These are phyloP conservation scores for Venustampulla echinocandica DNA, from an alignment of 495 filamentous ascomycete genomes.

Conservation along the genomic window DNA sequence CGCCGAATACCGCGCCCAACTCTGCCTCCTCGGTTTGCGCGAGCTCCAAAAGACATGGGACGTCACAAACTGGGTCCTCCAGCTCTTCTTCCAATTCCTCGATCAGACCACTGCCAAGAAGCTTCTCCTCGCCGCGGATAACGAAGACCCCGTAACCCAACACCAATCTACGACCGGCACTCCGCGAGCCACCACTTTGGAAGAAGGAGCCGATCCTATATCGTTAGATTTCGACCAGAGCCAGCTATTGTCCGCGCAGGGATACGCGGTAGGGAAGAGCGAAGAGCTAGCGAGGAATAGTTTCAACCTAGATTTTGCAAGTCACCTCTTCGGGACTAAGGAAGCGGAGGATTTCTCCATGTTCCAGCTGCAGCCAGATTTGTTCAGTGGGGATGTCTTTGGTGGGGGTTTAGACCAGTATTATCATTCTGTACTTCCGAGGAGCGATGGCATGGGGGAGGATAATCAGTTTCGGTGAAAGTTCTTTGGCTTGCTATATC, in stretches of 20 bases:
- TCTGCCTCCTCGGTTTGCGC: slow-evolving; percentile 37
- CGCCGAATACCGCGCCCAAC: slow-evolving; percentile 38
- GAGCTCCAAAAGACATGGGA: slow-evolving; percentile 42
- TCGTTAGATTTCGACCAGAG: too few relatives aligned
- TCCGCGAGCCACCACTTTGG: too few relatives aligned
- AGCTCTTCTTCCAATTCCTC: slow-evolving; percentile 38
- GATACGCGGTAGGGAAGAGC: neutral
- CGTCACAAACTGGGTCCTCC: slow-evolving; percentile 38
- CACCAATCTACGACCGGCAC: neutral
- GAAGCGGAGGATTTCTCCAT: slow-evolving; percentile 8
- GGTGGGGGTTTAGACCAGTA: slow-evolving; percentile 6
- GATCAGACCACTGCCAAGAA: slow-evolving; percentile 36
- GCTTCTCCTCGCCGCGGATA: slow-evolving; percentile 20
- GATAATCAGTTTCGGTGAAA: neutral
- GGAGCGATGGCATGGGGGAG: neutral
- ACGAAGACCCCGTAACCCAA: neutral
- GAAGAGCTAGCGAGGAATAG: neutral
- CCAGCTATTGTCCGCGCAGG: neutral
- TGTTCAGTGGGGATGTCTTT: slow-evolving; percentile 2
- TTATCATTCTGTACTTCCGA: slow-evolving; percentile 1
- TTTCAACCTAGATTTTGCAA: neutral
- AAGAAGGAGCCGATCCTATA: too few relatives aligned
- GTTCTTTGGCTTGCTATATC: too few relatives aligned
- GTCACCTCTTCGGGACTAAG: slow-evolving; percentile 1
- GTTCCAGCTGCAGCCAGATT: slow-evolving; percentile 9